Evolutionary conservation across 192 early-diverging fungal species (phyloP).

Genomic region (Coemansia sp.): DNA sequence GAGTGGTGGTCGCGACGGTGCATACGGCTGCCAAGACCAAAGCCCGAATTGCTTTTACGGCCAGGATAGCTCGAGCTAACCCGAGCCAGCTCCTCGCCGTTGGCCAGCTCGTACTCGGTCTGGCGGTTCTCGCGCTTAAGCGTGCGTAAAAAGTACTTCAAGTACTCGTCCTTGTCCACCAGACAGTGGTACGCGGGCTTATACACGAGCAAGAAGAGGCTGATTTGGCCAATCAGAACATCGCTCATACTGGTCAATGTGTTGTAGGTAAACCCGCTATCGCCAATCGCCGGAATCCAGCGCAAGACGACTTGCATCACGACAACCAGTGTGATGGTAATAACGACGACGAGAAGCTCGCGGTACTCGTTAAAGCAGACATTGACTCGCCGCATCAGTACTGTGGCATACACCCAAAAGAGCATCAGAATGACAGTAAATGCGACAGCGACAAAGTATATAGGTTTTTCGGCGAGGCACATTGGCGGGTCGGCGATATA

Average conservation of each 20-base stretch:
- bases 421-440: constrained; percentile 19
- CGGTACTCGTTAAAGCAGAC: constrained; percentile 46
- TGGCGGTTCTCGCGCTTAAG: constrained; percentile 23
- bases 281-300: constrained; percentile 34
- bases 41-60: not conserved
- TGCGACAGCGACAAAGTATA: constrained; percentile 38
- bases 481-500: constrained; percentile 15
- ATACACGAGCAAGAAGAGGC: constrained; percentile 19
- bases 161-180: constrained; percentile 21
- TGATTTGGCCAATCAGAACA: constrained; percentile 26
- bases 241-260: constrained; percentile 36
- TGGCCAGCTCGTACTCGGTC: constrained; percentile 43
- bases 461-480: constrained; percentile 30
- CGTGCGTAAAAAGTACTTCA: constrained; percentile 25
- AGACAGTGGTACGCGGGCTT: constrained; percentile 30
- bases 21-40: not conserved
- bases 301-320: constrained; percentile 37
- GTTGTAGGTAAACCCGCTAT: constrained; percentile 36
- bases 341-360: constrained; percentile 29
- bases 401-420: constrained; percentile 24
- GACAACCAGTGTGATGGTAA: constrained; percentile 15
- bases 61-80: constrained; percentile 7
- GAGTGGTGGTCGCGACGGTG: not conserved
- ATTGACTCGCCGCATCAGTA: constrained; percentile 20
- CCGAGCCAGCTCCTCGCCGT: constrained; percentile 25